Conservation (phyloP, 1,284 basidiomycete genomes). For the Leccinum holopus region DNA sequence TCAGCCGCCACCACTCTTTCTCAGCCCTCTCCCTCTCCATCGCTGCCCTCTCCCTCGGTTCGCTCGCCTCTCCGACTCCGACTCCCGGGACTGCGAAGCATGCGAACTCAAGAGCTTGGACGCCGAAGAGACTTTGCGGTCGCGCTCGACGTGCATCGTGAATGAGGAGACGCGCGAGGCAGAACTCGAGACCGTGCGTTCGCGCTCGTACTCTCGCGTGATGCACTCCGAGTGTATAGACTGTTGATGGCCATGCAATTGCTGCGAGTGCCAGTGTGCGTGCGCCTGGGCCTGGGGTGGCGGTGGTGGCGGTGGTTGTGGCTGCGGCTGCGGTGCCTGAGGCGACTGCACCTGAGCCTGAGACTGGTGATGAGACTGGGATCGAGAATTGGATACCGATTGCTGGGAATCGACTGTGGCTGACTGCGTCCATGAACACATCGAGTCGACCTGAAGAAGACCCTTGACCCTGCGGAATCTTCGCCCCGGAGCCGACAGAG, state of each 20-base stretch:
- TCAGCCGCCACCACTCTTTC: too few species aligned
- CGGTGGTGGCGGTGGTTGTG: too few species aligned
- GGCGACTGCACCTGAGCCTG: background rate
- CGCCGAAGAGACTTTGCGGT: slow-evolving; percentile 27
- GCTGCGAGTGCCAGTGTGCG: background rate
- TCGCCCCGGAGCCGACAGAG: slow-evolving; percentile 28
- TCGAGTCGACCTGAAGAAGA: slow-evolving; percentile 19
- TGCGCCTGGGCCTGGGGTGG: too few species aligned
- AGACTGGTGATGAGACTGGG: slow-evolving; percentile 18
- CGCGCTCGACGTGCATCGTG: slow-evolving; percentile 26
- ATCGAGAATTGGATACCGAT: slow-evolving; percentile 15
- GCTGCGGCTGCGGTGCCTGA: background rate
- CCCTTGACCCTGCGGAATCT: slow-evolving; percentile 28
- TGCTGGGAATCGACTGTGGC: slow-evolving; percentile 26
- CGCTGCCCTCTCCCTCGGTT: slow-evolving; percentile 17
- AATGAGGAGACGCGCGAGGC: slow-evolving; percentile 29
- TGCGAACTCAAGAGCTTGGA: slow-evolving; percentile 25
- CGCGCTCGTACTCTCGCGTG: slow-evolving; percentile 24
- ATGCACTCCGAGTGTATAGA: slow-evolving; percentile 27
- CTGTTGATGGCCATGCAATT: slow-evolving; percentile 2
- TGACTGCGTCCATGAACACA: slow-evolving; percentile 23
- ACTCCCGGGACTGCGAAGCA: slow-evolving; percentile 25
- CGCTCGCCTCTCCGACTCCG: slow-evolving; percentile 21
- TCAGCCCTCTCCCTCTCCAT: too few species aligned
- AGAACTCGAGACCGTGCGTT: slow-evolving; percentile 26